Evolutionary conservation across 2,329 filamentous ascomycete genomes (phyloP).

Genomic region (Aspergillus pseudoglaucus): DNA sequence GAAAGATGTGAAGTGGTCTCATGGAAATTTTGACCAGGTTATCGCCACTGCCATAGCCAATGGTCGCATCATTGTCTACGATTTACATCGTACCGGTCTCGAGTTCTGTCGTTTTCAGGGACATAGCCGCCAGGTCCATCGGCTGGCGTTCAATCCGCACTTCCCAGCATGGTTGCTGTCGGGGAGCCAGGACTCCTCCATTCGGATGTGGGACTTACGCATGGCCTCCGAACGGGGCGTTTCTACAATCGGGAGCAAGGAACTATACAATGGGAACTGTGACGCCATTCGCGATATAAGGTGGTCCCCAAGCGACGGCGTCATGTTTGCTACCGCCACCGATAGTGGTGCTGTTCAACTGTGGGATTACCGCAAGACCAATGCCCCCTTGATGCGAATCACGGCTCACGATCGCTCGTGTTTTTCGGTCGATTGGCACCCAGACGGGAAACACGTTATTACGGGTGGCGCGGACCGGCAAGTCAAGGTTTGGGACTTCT

Average conservation of each 20-base stretch:
- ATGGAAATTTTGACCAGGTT: slow-evolving; percentile 53
- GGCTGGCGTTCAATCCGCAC: slow-evolving; percentile 59
- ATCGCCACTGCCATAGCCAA: slow-evolving; percentile 60
- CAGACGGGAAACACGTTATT: slow-evolving; percentile 58
- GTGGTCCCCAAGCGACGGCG: slow-evolving; percentile 58
- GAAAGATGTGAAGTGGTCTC: slow-evolving; percentile 63
- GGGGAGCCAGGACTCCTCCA: slow-evolving; percentile 58
- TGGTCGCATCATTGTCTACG: slow-evolving; percentile 60
- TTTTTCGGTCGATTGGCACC: slow-evolving; percentile 61
- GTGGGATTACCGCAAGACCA: slow-evolving; percentile 57
- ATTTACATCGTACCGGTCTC: slow-evolving; percentile 54
- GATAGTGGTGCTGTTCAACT: slow-evolving; percentile 58
- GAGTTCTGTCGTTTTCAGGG: slow-evolving; percentile 59
- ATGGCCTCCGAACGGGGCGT: slow-evolving; percentile 45
- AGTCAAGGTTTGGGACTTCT: slow-evolving; percentile 60
- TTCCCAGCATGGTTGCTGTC: slow-evolving; percentile 55
- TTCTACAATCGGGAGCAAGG: slow-evolving; percentile 49
- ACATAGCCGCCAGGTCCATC: slow-evolving; percentile 60
- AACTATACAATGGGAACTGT: slow-evolving; percentile 51
- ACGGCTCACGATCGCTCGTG: slow-evolving; percentile 56
- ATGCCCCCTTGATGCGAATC: slow-evolving; percentile 53
- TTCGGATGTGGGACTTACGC: slow-evolving; percentile 59
- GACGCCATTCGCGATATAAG: slow-evolving; percentile 58
- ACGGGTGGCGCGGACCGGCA: slow-evolving; percentile 58
- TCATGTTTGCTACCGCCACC: slow-evolving; percentile 58